Base-by-base conservation (phyloP, 2,329 filamentous ascomycete species). In the Aspergillus proliferans region DNA sequence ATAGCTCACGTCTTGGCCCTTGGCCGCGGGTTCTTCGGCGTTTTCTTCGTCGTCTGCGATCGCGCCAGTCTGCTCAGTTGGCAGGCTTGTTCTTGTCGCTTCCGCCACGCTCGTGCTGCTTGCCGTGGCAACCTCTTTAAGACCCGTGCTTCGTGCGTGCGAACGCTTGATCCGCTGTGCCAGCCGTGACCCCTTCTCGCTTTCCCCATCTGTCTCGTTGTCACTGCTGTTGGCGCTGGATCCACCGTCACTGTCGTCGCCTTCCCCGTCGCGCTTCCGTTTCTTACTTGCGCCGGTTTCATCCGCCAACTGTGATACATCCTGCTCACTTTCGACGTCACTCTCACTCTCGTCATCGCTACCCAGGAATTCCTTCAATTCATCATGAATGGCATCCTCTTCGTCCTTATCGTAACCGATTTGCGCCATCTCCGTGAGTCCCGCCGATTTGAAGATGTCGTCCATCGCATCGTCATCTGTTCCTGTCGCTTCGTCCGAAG, bases 361-460 rank as follows among this genome's bases (percentile, higher is more conserved):
- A 40, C 69, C 62, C 56, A 93, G 71, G 57, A 93, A 91, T 42
- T 88, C 87, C 12, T 80, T 81, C 8, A 94, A 72, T 60, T 94
- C 89, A 50, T 86, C 83, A 55, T 89, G 84, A 1, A 81, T 78
- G 8, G 72, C 76, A 4, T 74, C 79, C 76, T 83, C 85, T 61
- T 87, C 78, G 48, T 85, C 81, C 12, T 72, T 77, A 46, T 83
- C 78, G 52, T 83, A 79, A 2, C 79, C 80, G 15, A 76, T 75
- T 1, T 67, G 75, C 4, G 75, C 74, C 41, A 64, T 74, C 44
- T 79, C 76, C 8, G 66, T 67, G 10, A 79, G 65, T 0, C 78
- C 77, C 1, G 71, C 63, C 0, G 78, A 78, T 51, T 78, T 71
- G 41, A 78, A 67, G 24, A 78, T 73, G 6, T 76, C 75, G 14